These are phyloP conservation scores for Eimeria falciformis DNA, from an alignment of 169 alveolate species.

Conservation along the genomic window DNA sequence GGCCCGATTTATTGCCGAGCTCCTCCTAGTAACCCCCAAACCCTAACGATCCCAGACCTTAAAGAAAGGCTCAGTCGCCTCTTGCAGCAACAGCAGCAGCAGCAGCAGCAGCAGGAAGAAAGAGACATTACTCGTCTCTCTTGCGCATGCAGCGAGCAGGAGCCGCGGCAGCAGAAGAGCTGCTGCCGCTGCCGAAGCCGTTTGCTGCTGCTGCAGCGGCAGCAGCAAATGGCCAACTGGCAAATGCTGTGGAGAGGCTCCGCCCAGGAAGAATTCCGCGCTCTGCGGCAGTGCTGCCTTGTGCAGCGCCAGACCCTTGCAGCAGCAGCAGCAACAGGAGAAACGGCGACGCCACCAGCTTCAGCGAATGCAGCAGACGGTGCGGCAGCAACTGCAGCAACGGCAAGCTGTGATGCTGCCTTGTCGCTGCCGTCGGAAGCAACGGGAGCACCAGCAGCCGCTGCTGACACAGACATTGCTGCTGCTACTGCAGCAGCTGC, in stretches of 20 bases:
- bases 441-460: background rate
- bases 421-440: background rate
- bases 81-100: slow-evolving; percentile 20
- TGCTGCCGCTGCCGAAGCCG: background rate
- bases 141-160: background rate
- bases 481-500: background rate
- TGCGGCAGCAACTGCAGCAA: slow-evolving; percentile 18
- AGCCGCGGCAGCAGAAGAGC: background rate
- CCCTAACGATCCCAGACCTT: background rate
- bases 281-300: slow-evolving; percentile 7
- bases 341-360: background rate
- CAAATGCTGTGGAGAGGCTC: background rate
- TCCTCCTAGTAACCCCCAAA: background rate
- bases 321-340: background rate
- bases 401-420: background rate
- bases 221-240: slow-evolving; percentile 3
- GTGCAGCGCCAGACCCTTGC: background rate
- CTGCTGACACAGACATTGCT: slow-evolving; percentile 8
- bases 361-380: background rate
- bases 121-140: background rate
- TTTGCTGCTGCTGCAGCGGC: slow-evolving; percentile 40
- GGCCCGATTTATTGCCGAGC: background rate
- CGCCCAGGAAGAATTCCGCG: background rate
- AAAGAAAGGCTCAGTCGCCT: background rate
- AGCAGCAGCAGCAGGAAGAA: background rate